Evolutionary conservation across 78 protist species (phyloP).

Genomic region (Dictyostelium capitatum): DNA sequence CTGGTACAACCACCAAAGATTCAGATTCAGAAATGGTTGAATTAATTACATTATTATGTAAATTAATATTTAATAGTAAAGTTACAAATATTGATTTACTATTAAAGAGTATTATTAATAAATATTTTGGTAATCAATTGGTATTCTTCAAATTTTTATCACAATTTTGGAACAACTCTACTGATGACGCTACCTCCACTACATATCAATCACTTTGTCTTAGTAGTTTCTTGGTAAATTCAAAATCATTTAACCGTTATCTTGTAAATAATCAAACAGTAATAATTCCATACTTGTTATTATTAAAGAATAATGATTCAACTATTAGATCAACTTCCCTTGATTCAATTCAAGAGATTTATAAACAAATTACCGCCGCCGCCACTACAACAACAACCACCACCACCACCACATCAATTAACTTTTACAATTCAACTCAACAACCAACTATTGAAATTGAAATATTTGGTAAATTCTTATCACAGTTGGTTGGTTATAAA

Average conservation of each 20-base stretch:
- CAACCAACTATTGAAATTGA: constrained; percentile 20
- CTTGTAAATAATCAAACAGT: not conserved
- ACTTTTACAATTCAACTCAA: not conserved
- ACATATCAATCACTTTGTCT: constrained; percentile 7
- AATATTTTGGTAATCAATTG: constrained; percentile 20
- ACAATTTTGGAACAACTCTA: not conserved
- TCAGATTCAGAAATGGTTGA: not conserved
- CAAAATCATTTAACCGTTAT: constrained; percentile 5
- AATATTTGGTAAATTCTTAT: not conserved
- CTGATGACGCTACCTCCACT: not conserved
- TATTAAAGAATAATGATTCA: constrained; percentile 2
- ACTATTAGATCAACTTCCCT: constrained; percentile 42
- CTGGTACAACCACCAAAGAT: not conserved
- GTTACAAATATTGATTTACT: constrained; percentile 4
- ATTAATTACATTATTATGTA: not conserved
- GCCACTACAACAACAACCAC: not conserved
- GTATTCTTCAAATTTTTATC: constrained; percentile 50
- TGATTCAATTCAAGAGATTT: constrained; percentile 44
- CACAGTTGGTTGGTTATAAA: not conserved
- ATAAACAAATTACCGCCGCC: not conserved
- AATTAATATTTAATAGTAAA: constrained; percentile 10
- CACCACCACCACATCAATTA: not conserved
- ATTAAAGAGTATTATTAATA: not conserved
- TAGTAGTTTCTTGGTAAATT: not conserved
- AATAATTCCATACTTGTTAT: constrained; percentile 2